Percentiles rank a stretch among this genome's conserved stretches.
Evolutionary conservation across 352 stramenopile genomes (phyloP).

Genomic region (Aphanomyces astaci): DNA sequence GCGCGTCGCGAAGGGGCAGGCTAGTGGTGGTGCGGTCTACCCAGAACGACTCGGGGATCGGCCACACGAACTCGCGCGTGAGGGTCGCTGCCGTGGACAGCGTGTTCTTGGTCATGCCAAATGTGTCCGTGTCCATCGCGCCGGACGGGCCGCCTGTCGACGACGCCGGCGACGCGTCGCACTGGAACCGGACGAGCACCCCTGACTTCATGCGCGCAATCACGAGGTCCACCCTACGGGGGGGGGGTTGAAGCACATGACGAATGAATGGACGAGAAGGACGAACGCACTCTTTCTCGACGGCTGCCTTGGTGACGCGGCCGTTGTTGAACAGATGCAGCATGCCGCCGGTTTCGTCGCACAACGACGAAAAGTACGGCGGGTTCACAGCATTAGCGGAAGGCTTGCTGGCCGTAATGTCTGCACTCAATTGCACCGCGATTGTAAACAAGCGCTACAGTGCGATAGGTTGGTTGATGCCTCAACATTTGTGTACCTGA

Average conservation of each 20-base stretch:
- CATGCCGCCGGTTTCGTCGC: constrained; percentile 73
- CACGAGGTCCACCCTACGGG: constrained; percentile 10
- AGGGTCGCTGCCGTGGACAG: constrained; percentile 58
- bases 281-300: constrained; percentile 20
- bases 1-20: constrained; percentile 62
- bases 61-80: constrained; percentile 75
- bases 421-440: constrained; percentile 73
- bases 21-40: constrained; percentile 70
- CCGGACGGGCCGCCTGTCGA: constrained; percentile 23
- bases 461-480: neutral
- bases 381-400: constrained; percentile 40
- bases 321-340: constrained; percentile 58
- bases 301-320: constrained; percentile 17
- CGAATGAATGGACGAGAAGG: neutral
- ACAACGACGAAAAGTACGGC: constrained; percentile 78
- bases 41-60: constrained; percentile 77
- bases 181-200: constrained; percentile 75
- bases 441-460: constrained; percentile 61
- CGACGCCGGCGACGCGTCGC: constrained; percentile 29
- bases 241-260: neutral
- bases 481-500: constrained; percentile 29
- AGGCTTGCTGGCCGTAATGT: constrained; percentile 36
- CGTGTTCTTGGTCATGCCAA: constrained; percentile 46
- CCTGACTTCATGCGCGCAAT: constrained; percentile 51
- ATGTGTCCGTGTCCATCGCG: constrained; percentile 41